phyloP scores from a whole-genome alignment of 306 rosid genomes.

The Glycine soja region DNA sequence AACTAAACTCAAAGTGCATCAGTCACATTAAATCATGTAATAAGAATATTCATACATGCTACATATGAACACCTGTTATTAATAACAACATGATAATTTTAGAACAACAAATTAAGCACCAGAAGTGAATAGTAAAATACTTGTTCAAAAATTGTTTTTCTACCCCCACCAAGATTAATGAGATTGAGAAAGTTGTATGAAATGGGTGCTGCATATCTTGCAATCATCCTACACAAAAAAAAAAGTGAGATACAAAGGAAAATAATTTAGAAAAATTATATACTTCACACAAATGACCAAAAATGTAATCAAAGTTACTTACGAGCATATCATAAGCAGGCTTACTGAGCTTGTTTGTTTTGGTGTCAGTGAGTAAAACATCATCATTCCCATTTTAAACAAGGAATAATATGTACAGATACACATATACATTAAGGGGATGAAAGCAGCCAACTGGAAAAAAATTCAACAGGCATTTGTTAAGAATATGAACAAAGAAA shows the following conservation, averaged over 20 bases:
- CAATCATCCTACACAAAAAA: conserved; percentile 75
- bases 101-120: conserved; percentile 35
- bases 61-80: neutral
- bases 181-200: conserved; percentile 97
- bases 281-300: neutral
- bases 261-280: conserved; percentile 19
- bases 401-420: conserved; percentile 91
- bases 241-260: conserved; percentile 32
- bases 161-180: conserved; percentile 66
- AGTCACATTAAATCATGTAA: conserved; percentile 8
- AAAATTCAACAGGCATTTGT: conserved; percentile 26
- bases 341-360: conserved; percentile 95
- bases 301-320: conserved; percentile 47
- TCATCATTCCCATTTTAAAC: conserved; percentile 89
- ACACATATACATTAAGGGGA: conserved; percentile 98
- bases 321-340: conserved; percentile 99
- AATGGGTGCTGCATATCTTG: conserved; percentile 95
- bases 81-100: conserved; percentile 18
- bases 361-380: conserved; percentile 92
- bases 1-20: neutral
- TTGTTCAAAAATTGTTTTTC: conserved; percentile 76
- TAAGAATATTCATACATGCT: neutral
- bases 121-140: conserved; percentile 50
- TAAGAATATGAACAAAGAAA: conserved; percentile 26
- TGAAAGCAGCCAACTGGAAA: conserved; percentile 79